These are phyloP conservation scores for Epichloe uncinata DNA, from an alignment of 2,329 filamentous ascomycete species.

Conservation along the genomic window DNA sequence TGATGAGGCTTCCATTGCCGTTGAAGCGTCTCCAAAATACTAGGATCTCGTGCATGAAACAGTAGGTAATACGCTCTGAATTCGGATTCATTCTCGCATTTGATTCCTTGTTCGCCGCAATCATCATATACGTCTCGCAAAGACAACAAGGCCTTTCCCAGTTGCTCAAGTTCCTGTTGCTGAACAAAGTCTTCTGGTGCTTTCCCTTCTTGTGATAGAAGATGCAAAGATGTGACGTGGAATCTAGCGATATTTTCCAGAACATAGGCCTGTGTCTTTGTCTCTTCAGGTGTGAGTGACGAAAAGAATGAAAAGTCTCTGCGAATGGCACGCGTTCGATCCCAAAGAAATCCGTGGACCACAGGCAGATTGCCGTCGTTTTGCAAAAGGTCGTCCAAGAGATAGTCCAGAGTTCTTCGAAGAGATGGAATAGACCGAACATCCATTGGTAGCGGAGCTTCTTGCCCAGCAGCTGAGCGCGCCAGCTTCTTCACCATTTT, in stretches of 20 bases:
- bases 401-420: conserved; percentile 47
- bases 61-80: conserved; percentile 54
- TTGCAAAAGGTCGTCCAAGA: conserved; percentile 45
- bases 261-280: conserved; percentile 46
- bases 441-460: conserved; percentile 54
- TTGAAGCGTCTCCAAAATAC: conserved; percentile 38
- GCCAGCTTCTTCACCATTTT: conserved; percentile 56
- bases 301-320: conserved; percentile 58
- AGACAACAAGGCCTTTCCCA: conserved; percentile 51
- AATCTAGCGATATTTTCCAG: conserved; percentile 54
- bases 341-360: conserved; percentile 53
- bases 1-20: conserved; percentile 42
- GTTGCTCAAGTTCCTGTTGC: conserved; percentile 54
- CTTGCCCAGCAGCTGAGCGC: conserved; percentile 54
- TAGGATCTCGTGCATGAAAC: conserved; percentile 45
- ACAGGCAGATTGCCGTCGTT: conserved; percentile 39
- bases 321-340: conserved; percentile 52
- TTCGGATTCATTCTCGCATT: conserved; percentile 50
- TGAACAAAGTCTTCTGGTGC: conserved; percentile 48
- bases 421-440: conserved; percentile 48
- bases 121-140: conserved; percentile 54
- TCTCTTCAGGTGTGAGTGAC: conserved; percentile 41
- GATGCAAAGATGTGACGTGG: conserved; percentile 51
- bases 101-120: conserved; percentile 42
- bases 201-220: conserved; percentile 44